These are phyloP conservation scores for Gossypium turneri DNA, from an alignment of 345 rosid species.

Conservation along the genomic window DNA sequence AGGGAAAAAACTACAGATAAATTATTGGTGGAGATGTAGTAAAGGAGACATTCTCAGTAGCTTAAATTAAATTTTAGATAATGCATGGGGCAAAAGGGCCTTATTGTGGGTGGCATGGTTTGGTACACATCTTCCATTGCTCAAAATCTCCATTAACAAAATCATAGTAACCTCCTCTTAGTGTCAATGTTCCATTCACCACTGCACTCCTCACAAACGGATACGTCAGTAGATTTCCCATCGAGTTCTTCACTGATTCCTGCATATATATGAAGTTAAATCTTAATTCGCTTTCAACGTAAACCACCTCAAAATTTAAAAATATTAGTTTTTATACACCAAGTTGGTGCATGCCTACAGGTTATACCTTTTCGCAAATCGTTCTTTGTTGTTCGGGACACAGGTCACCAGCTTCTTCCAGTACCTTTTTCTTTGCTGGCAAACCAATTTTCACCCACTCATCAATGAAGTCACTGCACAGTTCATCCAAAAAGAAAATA, in stretches of 20 bases:
- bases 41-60: too few relatives aligned
- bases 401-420: conserved; percentile 31
- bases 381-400: conserved; percentile 39
- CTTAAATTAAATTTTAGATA: too few relatives aligned
- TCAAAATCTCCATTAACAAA: conserved; percentile 75
- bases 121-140: conserved; percentile 79
- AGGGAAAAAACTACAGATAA: too few relatives aligned
- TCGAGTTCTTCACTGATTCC: conserved; percentile 91
- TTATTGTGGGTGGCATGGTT: not conserved
- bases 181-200: conserved; percentile 59
- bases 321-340: too few relatives aligned
- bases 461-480: conserved; percentile 80
- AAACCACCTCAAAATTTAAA: too few relatives aligned
- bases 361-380: conserved; percentile 66
- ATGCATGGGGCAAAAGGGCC: too few relatives aligned
- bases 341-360: too few relatives aligned
- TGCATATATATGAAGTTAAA: conserved; percentile 24
- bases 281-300: not conserved
- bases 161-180: conserved; percentile 89
- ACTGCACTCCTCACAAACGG: conserved; percentile 89
- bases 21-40: too few relatives aligned
- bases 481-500: not conserved
- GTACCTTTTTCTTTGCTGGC: conserved; percentile 76
- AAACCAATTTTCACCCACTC: conserved; percentile 80
- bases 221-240: conserved; percentile 69